Evolutionary conservation across 2,329 filamentous ascomycete genomes (phyloP), one percentile per base, ranked within the genome.

Genomic region (Aspergillus glaucus): DNA sequence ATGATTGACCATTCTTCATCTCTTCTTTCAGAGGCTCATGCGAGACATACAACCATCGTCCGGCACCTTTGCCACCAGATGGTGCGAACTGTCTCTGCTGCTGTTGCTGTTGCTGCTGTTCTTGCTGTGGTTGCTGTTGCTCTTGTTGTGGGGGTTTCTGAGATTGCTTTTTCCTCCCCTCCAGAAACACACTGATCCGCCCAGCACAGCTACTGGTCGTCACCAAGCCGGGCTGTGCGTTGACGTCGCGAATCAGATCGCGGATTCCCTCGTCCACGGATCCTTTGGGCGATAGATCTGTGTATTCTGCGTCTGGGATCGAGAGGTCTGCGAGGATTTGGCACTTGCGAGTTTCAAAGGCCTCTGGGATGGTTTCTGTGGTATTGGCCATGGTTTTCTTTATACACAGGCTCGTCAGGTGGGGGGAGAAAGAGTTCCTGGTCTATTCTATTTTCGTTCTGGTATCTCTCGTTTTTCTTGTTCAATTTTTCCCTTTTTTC

Each of bases 181-280:
- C 92, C 1, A 94, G 74, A 62, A 94, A 97, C 3, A 96, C 87
- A 55, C 87, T 91, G 43, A 94, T 80, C 46, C 92, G 78, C 0
- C 92, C 92, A 2, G 89, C 87, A 66, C 92, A 97, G 68, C 90
- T 95, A 70, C 90, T 95, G 2, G 91, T 96, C 1, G 92, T 96
- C 30, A 94, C 89, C 37, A 91, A 79, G 1, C 88, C 89, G 1
- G 84, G 79, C 5, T 85, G 63, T 1, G 61, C 66, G 68, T 97
- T 97, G 65, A 97, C 85, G 56, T 86, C 82, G 45, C 79, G 77
- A 52, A 97, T 90, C 47, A 96, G 74, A 19, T 84, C 77, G 43
- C 85, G 79, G 56, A 97, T 90, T 1, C 83, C 86, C 43, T 74
- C 80, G 66, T 97, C 92, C 17, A 97, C 80, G 0, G 84, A 86